Evolutionary conservation across 2,329 filamentous ascomycete genomes (phyloP).

Genomic region (Aspergillus cejpii): DNA sequence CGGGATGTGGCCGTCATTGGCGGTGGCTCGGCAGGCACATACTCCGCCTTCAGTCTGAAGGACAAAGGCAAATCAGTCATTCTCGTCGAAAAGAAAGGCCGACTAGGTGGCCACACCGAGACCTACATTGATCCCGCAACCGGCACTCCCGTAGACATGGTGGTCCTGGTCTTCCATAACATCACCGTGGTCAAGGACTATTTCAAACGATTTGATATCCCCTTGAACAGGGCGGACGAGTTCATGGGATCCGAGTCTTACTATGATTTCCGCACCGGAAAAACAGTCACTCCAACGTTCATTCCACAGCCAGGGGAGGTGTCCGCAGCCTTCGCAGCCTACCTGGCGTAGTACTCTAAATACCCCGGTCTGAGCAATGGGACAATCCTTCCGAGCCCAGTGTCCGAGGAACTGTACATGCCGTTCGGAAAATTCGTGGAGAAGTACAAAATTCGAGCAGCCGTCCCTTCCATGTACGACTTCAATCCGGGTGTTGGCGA

Average conservation of each 20-base stretch:
- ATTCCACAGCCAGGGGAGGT: background rate
- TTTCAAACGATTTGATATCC: constrained; percentile 3
- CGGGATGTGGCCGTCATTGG: constrained; percentile 7
- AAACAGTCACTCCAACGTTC: background rate
- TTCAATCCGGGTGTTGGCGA: constrained; percentile 18
- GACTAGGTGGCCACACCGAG: constrained; percentile 4
- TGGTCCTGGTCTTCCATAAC: constrained; percentile 1
- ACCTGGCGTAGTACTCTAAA: constrained; percentile 1
- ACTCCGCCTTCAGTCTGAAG: constrained; percentile 2
- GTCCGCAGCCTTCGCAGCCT: background rate
- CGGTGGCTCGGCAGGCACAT: constrained; percentile 2
- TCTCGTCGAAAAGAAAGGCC: constrained; percentile 4
- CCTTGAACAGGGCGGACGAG: background rate
- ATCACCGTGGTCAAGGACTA: background rate
- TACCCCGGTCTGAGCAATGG: constrained; percentile 23
- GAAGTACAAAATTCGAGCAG: constrained; percentile 20
- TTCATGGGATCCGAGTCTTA: background rate
- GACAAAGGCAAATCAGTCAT: constrained; percentile 5
- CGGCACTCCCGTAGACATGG: constrained; percentile 1
- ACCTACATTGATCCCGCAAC: constrained; percentile 4
- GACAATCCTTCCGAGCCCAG: constrained; percentile 21
- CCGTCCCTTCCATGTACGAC: constrained; percentile 14
- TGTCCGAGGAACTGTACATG: constrained; percentile 27
- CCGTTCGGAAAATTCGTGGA: constrained; percentile 26
- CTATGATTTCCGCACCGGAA: background rate